Evolutionary conservation across 306 rosid genomes (phyloP), one percentile per base, ranked within the genome.

Genomic region (Canavalia ensiformis): DNA sequence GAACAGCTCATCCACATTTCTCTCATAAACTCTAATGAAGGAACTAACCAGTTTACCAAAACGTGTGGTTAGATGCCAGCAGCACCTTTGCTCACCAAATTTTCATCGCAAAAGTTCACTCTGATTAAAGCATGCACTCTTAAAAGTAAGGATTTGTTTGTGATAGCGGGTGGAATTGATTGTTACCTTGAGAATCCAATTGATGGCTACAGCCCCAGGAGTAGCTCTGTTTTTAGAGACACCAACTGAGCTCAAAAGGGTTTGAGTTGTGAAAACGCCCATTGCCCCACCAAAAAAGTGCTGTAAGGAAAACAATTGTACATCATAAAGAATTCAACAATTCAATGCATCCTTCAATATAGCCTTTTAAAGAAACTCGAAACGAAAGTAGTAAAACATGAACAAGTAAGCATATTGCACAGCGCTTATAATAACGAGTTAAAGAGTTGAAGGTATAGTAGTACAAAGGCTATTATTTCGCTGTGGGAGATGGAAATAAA

Each of bases 231-330:
- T 89, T 87, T 90, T 88, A 49, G 97, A 89, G 75, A 95, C 85
- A 34, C 99, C 99, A 83, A 95, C 97, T 0, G 99, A 95, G 84
- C 66, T 86, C 87, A 95, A 81, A 67, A 95, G 98, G 6, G 99
- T 87, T 82, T 93, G 97, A 34, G 99, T 95, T 1, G 99, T 95
- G 88, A 95, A 95, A 81, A 95, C 99, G 11, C 99, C 97, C 98
- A 95, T 95, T n/a, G 99, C 99, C 68, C 99, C 99, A 44, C 99
- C 99, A 71, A 95, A 95, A 78, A 95, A 95, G 84, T 93, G 99
- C 94, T 94, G 78, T 68, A 77, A 74, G 5, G 29, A 66, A 13
- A 37, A 80, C 10, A 39, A 31, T 28, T 82, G 30, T 35, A 28
- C 56, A 35, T 45, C 31, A 30, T 29, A 62, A 9, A 75, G 74